phyloP scores from a whole-genome alignment of 768 basidiomycete genomes.

The Leccinum incarnatum region DNA sequence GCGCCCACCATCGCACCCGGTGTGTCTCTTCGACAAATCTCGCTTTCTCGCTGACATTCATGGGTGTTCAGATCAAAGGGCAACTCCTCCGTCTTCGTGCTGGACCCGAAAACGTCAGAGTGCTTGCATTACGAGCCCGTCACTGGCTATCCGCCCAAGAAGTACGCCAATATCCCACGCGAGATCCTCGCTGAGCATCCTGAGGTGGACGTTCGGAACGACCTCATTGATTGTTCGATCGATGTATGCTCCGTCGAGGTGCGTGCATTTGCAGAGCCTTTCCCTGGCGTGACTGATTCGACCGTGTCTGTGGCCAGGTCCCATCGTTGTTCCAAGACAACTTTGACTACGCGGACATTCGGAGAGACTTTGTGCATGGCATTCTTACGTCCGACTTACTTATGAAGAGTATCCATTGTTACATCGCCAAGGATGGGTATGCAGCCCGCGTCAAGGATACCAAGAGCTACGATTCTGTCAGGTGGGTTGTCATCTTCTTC shows the following conservation, averaged over 20 bases:
- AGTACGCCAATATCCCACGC: conserved; percentile 65
- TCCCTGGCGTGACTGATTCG: background rate
- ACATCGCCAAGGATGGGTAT: conserved; percentile 85
- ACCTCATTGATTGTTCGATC: conserved; percentile 84
- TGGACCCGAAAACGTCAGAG: conserved; percentile 73
- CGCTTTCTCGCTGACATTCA: background rate
- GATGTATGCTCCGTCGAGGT: conserved; percentile 96
- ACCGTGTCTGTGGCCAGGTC: conserved; percentile 50
- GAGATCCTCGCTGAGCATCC: conserved; percentile 69
- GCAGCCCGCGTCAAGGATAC: conserved; percentile 93
- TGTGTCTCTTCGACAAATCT: conserved; percentile 30
- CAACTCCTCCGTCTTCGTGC: conserved; percentile 74
- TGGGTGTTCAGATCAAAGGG: conserved; percentile 52
- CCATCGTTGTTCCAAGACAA: conserved; percentile 98
- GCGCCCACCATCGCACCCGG: conserved; percentile 71
- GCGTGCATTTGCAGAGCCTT: conserved; percentile 8
- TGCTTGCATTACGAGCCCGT: conserved; percentile 85
- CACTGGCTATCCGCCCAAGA: conserved; percentile 64
- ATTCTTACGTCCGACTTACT: conserved; percentile 91
- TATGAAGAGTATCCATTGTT: conserved; percentile 92
- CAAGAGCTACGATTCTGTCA: conserved; percentile 85
- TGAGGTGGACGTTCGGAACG: conserved; percentile 84
- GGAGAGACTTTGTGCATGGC: conserved; percentile 91
- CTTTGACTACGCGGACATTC: conserved; percentile 93
- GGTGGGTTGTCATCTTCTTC: conserved; percentile 42